A percentile compares a stretch with the other conserved stretches of the same genome.
Evolutionary conservation across 306 rosid genomes (phyloP).

Genomic region (Dalbergia oliveri): DNA sequence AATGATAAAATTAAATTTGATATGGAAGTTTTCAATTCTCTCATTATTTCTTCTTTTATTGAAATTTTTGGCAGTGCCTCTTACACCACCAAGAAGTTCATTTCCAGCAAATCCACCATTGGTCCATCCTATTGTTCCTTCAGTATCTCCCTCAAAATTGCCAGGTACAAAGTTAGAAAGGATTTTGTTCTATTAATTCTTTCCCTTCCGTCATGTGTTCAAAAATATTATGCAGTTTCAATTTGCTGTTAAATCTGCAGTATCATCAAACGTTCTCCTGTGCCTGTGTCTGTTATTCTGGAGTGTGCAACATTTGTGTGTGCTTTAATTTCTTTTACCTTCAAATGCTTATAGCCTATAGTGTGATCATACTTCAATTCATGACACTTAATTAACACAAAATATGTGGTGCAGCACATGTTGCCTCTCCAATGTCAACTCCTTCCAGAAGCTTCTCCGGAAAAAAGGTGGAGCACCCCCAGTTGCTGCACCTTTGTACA

Average conservation of each 20-base stretch:
- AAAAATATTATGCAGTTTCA: conserved; percentile 5
- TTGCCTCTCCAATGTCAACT: conserved; percentile 58
- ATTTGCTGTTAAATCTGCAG: conserved; percentile 4
- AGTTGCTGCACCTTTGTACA: conserved; percentile 52
- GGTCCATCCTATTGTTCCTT: conserved; percentile 52
- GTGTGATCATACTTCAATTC: conserved; percentile 14
- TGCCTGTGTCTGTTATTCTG: not conserved
- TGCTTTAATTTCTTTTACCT: not conserved
- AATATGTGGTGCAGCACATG: conserved; percentile 58
- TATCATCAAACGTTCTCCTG: conserved; percentile 1
- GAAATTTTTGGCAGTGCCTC: conserved; percentile 49
- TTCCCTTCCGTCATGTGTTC: not conserved
- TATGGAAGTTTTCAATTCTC: conserved; percentile 15
- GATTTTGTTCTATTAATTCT: not conserved
- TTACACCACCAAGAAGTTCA: conserved; percentile 50
- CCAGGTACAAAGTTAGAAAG: conserved; percentile 48
- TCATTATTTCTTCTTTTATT: conserved; percentile 17
- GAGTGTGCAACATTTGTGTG: not conserved
- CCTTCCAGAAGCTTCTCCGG: conserved; percentile 53
- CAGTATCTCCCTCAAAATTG: conserved; percentile 50
- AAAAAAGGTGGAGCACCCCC: conserved; percentile 50
- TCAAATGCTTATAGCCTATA: not conserved
- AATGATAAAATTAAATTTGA: not conserved
- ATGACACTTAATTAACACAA: conserved; percentile 29
- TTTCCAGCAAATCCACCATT: conserved; percentile 52